Evolutionary conservation across 2,329 filamentous ascomycete species (phyloP).

Genomic region (Didymella sp.): DNA sequence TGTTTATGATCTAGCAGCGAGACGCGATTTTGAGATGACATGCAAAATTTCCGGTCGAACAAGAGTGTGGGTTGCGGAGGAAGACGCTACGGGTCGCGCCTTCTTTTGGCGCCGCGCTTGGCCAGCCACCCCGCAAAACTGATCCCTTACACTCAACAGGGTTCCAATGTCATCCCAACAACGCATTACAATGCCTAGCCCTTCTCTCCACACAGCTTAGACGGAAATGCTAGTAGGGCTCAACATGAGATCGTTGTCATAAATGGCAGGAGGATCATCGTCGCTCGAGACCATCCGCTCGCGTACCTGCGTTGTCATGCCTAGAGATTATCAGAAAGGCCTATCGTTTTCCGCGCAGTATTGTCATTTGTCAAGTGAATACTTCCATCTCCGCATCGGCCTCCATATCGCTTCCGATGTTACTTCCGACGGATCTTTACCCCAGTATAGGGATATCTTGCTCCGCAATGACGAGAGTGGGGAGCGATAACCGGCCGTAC

Average conservation of each 20-base stretch:
- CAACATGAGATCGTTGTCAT: background rate
- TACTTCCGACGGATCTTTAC: slow-evolving; percentile 11
- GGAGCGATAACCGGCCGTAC: slow-evolving; percentile 16
- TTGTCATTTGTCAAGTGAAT: background rate
- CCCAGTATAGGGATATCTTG: slow-evolving; percentile 7
- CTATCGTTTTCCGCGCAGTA: background rate
- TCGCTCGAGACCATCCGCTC: background rate
- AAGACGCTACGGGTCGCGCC: background rate
- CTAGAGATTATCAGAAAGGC: background rate
- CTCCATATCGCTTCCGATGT: slow-evolving; percentile 16
- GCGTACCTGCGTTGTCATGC: background rate
- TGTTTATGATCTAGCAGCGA: background rate
- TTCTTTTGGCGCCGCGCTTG: background rate
- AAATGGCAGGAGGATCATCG: background rate
- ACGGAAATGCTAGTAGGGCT: background rate
- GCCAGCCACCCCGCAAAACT: background rate
- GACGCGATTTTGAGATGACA: background rate
- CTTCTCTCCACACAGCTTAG: background rate
- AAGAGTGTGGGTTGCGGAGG: background rate
- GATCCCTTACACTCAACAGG: background rate
- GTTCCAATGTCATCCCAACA: background rate
- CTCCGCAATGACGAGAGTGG: slow-evolving; percentile 21
- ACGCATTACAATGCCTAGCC: background rate
- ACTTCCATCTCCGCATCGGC: background rate
- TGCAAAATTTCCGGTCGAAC: background rate